Conservation (phyloP, 371 early-diverging fungal genomes). For the Apophysomyces variabilis region DNA sequence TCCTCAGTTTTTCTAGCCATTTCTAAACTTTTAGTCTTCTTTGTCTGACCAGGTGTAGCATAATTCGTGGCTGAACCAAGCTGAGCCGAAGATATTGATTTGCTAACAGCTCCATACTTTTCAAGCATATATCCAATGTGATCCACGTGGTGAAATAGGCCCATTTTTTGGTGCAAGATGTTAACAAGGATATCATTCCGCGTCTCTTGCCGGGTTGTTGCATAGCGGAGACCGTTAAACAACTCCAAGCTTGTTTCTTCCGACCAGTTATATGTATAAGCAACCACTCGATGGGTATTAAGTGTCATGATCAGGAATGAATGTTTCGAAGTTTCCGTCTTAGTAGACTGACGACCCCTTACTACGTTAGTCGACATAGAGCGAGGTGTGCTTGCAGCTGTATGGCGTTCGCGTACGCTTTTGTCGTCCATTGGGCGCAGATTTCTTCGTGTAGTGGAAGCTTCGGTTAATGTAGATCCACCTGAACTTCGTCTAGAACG, state of each 20-base stretch:
- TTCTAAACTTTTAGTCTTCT: slow-evolving; percentile 13
- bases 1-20: slow-evolving; percentile 11
- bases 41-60: slow-evolving; percentile 29
- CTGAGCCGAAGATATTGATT: slow-evolving; percentile 11
- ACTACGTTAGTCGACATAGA: slow-evolving; percentile 23
- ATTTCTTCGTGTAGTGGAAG: slow-evolving; percentile 2
- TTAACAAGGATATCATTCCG: slow-evolving; percentile 59
- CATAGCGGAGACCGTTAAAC: slow-evolving; percentile 47
- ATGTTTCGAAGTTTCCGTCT: slow-evolving; percentile 45
- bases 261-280: slow-evolving; percentile 78
- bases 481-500: slow-evolving; percentile 42
- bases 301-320: slow-evolving; percentile 69
- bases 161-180: slow-evolving; percentile 75
- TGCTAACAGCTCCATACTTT: slow-evolving; percentile 12
- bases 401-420: slow-evolving; percentile 28
- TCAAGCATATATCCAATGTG: slow-evolving; percentile 31
- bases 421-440: slow-evolving; percentile 12
- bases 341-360: slow-evolving; percentile 11
- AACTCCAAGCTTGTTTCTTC: slow-evolving; percentile 59
- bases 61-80: background rate
- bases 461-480: background rate
- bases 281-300: slow-evolving; percentile 58
- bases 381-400: slow-evolving; percentile 33
- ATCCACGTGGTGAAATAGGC: slow-evolving; percentile 65
- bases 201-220: slow-evolving; percentile 54